A percentile compares a stretch with the other conserved stretches of the same genome.
Evolutionary conservation across 2,329 filamentous ascomycete genomes (phyloP).

Genomic region (Aspergillus costaricaensis): DNA sequence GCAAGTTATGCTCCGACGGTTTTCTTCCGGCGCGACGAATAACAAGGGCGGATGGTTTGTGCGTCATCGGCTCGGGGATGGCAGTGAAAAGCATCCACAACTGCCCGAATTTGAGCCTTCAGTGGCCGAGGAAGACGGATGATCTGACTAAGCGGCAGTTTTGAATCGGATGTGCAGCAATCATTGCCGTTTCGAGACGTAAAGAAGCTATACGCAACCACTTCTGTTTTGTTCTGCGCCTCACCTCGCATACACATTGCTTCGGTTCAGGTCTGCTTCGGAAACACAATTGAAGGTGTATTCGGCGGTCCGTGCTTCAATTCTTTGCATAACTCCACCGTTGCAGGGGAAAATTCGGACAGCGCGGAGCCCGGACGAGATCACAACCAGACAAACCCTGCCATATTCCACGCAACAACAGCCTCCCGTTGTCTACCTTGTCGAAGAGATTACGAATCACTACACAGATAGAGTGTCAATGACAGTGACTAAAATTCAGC

Average conservation of each 20-base stretch:
- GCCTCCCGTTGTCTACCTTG: neutral
- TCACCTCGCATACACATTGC: neutral
- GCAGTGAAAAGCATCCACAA: neutral
- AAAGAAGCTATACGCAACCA: neutral
- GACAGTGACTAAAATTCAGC: neutral
- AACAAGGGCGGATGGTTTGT: neutral
- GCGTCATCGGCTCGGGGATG: neutral
- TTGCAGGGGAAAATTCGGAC: neutral
- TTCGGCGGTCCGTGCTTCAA: neutral
- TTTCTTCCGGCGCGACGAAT: too few species aligned
- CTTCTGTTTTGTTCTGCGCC: neutral
- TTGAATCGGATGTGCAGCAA: neutral
- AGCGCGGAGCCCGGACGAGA: too few species aligned
- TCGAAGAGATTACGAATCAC: neutral
- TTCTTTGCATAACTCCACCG: neutral
- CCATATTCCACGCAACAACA: neutral
- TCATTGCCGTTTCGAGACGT: neutral
- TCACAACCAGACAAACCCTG: neutral
- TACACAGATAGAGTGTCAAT: neutral
- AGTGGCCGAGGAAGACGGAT: neutral
- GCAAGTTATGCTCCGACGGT: neutral
- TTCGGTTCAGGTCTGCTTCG: neutral
- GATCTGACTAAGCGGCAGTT: conserved; percentile 4
- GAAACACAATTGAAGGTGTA: too few species aligned
- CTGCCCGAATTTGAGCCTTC: neutral